Evolutionary conservation across 495 filamentous ascomycete genomes (phyloP), one percentile per base, ranked within the genome.

Genomic region (Hypoxylon trugodes): DNA sequence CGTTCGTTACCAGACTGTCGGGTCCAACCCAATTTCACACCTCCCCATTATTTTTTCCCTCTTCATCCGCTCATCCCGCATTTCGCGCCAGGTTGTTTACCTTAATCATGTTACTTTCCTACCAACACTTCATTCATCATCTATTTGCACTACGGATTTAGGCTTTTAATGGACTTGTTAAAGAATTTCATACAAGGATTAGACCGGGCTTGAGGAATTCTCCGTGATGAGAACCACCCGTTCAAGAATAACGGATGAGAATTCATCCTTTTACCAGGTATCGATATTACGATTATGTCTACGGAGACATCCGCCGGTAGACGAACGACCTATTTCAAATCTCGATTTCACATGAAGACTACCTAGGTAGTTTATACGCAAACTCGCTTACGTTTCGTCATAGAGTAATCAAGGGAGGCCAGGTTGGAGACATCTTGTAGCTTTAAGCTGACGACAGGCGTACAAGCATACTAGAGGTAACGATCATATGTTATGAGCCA

Each of bases 1-100:
- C 57, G 40, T 59, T 62, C 64, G 64, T 67, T 67, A 62, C 64
- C 64, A 67, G 53, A 48, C 41, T 67, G 58, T 62, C 58, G 64
- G 64, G 64, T 67, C 53, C n/a, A 36, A 15, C 46, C 26, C 30
- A 61, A 59, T 62, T 62, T 61, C 37, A 58, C 33, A 12, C 21
- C 21, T 38, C 19, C 49, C 53, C 57, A 56, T 28, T 28, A 35
- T 56, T 61, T 59, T 38, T 55, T n/a, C n/a, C n/a, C 48, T 57
- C 52, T 42, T 45, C 52, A 43, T 61, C 56, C 57, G 49, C 45
- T 13, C 41, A 51, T 61, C 50, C 63, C 46, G 57, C 51, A 16
- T 28, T 56, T 52, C 21, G 25, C 50, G 42, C 56, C 41, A 38
- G 45, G 43, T 58, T 45, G 45, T 30, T 36, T 41, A 33, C 38